Evolutionary conservation across 495 filamentous ascomycete genomes (phyloP), one percentile per base, ranked within the genome.

Genomic region (Aspergillus olivimuriae): DNA sequence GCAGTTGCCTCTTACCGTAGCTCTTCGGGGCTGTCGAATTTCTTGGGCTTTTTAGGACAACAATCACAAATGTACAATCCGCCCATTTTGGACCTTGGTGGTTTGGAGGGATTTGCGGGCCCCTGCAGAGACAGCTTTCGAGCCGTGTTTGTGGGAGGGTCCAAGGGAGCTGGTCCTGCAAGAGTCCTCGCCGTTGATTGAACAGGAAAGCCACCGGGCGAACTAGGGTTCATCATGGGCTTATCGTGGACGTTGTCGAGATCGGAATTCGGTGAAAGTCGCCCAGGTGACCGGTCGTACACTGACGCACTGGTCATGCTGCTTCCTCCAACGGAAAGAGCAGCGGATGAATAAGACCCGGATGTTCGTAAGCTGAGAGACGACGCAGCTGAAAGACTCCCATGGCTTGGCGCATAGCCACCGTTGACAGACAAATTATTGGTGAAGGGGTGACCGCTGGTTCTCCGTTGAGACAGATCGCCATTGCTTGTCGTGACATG

Each of bases 41-140:
- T 96, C 60, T 95, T 96, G 1, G 92, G 92, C 63, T 97, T 98
- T 65, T 98, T 97, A 1, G 90, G 92, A 69, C 92, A 98, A 61
- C 92, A 98, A 53, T 95, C 88, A 62, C 92, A 98, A 55, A 95
- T 92, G 55, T 76, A 88, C 3, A 82, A 38, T 21, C 70, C 69
- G 21, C 63, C 58, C 9, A 72, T 52, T 44, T 72, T 72, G 1
- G 63, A 43, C 3, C 42, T 51, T 10, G 47, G 28, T 4, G 58
- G 44, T 34, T 65, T 70, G 6, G 69, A 47, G 9, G 57, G 38
- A 43, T 38, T 60, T 5, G 64, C 19, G n/a, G 44, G 52, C 2
- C 57, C 49, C 18, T 59, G 63, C 21, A 69, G 56, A 4, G 74
- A 67, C 46, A 72, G 54, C 38, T 75, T 77, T 18, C 73, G 66